phyloP scores from a whole-genome alignment of 2,329 filamentous ascomycete genomes.

The Neofusicoccum laricinum region DNA sequence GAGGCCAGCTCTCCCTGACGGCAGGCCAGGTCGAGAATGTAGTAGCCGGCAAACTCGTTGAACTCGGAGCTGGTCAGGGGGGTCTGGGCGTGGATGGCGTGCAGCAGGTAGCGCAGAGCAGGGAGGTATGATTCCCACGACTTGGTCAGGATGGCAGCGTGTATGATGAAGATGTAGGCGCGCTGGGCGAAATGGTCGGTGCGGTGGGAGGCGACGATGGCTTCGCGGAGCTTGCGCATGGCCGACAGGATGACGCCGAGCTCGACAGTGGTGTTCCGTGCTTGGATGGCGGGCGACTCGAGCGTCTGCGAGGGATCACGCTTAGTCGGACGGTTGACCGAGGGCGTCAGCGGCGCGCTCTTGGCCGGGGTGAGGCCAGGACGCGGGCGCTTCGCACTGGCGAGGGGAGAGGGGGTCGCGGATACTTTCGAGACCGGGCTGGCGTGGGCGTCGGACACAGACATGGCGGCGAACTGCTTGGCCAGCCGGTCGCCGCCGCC shows the following conservation, averaged over 20 bases:
- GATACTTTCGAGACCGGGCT: slow-evolving; percentile 19
- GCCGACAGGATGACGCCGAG: slow-evolving; percentile 75
- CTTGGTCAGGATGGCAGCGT: slow-evolving; percentile 74
- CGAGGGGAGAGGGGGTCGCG: slow-evolving; percentile 15
- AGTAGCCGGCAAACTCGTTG: slow-evolving; percentile 75
- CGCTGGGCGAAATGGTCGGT: slow-evolving; percentile 80
- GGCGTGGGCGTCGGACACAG: slow-evolving; percentile 27
- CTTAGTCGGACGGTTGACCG: slow-evolving; percentile 19
- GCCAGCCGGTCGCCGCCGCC: slow-evolving; percentile 71
- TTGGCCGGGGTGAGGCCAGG: slow-evolving; percentile 18
- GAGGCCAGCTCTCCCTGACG: slow-evolving; percentile 71
- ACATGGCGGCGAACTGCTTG: slow-evolving; percentile 68
- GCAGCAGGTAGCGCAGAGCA: slow-evolving; percentile 75
- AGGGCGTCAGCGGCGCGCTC: slow-evolving; percentile 7
- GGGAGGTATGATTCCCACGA: slow-evolving; percentile 89
- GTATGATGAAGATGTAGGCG: slow-evolving; percentile 87
- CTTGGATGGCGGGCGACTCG: slow-evolving; percentile 27
- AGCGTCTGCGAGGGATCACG: slow-evolving; percentile 18
- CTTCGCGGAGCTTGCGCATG: slow-evolving; percentile 88
- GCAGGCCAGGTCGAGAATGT: slow-evolving; percentile 85
- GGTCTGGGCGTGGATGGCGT: slow-evolving; percentile 64
- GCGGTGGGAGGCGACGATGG: slow-evolving; percentile 74
- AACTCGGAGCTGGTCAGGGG: slow-evolving; percentile 70
- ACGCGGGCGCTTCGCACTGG: slow-evolving; percentile 8
- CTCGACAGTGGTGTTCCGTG: slow-evolving; percentile 50